Percentiles rank a stretch among this genome's conserved stretches.
These are phyloP conservation scores for Mangifera indica DNA, from an alignment of 345 rosid genomes.

Conservation along the genomic window DNA sequence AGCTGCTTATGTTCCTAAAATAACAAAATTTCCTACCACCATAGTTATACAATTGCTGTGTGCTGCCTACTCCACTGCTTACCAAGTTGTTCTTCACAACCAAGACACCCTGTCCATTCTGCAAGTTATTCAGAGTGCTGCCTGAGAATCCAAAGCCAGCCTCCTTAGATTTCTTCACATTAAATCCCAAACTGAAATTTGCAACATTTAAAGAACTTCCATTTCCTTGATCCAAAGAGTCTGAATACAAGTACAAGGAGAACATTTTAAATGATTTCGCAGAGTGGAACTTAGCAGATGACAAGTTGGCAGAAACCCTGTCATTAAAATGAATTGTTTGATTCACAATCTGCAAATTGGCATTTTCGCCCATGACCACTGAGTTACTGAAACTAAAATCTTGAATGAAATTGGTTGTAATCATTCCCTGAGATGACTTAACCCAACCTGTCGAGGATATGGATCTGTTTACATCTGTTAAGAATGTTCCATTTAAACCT, in stretches of 20 bases:
- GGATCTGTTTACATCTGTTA: constrained; percentile 48
- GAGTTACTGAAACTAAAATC: constrained; percentile 47
- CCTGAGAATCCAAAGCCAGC: constrained; percentile 16
- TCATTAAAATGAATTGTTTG: constrained; percentile 58
- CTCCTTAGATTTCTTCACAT: constrained; percentile 45
- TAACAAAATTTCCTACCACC: constrained; percentile 52
- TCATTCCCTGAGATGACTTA: constrained; percentile 56
- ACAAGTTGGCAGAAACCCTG: constrained; percentile 34
- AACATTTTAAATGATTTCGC: constrained; percentile 48
- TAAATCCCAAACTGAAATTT: constrained; percentile 55
- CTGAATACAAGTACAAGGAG: constrained; percentile 39
- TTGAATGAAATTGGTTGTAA: constrained; percentile 51
- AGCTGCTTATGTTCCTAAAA: constrained; percentile 74
- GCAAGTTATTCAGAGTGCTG: constrained; percentile 50
- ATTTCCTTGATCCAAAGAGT: constrained; percentile 37
- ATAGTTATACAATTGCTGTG: constrained; percentile 56
- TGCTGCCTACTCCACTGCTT: constrained; percentile 48
- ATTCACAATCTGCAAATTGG: constrained; percentile 55
- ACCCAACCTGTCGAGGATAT: constrained; percentile 63
- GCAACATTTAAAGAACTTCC: constrained; percentile 30
- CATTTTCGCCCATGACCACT: constrained; percentile 55
- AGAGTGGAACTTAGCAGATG: constrained; percentile 19
- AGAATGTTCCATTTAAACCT: constrained; percentile 61
- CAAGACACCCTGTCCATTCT: constrained; percentile 56
- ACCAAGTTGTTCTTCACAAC: constrained; percentile 52